Conservation (phyloP, 805 yeast species). For the Pichia californica region DNA sequence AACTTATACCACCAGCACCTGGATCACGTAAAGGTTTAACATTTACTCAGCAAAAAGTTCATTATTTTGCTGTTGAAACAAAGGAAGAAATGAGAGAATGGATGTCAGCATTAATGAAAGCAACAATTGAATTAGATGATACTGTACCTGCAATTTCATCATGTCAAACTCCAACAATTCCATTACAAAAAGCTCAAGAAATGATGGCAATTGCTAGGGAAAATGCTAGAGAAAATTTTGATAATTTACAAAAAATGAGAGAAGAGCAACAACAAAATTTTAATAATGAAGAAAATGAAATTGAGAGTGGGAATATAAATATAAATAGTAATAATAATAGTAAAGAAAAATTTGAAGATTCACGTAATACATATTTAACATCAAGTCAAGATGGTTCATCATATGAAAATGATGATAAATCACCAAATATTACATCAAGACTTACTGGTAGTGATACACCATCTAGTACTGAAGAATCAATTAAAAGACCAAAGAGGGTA, state of each 20-base stretch:
- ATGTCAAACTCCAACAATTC: slow-evolving; percentile 92
- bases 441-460: slow-evolving; percentile 23
- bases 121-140: slow-evolving; percentile 94
- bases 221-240: slow-evolving; percentile 51
- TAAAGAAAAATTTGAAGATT: slow-evolving; percentile 2
- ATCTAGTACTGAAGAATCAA: slow-evolving; percentile 20
- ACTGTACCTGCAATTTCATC: slow-evolving; percentile 86
- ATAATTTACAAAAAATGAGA: slow-evolving; percentile 37
- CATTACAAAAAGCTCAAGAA: slow-evolving; percentile 81
- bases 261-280: slow-evolving; percentile 19
- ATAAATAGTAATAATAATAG: no score
- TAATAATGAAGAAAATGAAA: neutral
- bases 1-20: slow-evolving; percentile 93
- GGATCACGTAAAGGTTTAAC: slow-evolving; percentile 93
- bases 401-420: neutral
- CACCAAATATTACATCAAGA: slow-evolving; percentile 15
- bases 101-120: slow-evolving; percentile 92
- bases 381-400: slow-evolving; percentile 2
- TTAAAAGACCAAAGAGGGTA: slow-evolving; percentile 26
- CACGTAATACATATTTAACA: neutral
- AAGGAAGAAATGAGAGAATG: slow-evolving; percentile 89
- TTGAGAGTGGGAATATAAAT: no score
- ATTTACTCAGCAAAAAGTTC: slow-evolving; percentile 93
- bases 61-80: slow-evolving; percentile 91
- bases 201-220: slow-evolving; percentile 77